Evolutionary conservation across 768 basidiomycete genomes (phyloP).

Genomic region (Amanita jacksonii): DNA sequence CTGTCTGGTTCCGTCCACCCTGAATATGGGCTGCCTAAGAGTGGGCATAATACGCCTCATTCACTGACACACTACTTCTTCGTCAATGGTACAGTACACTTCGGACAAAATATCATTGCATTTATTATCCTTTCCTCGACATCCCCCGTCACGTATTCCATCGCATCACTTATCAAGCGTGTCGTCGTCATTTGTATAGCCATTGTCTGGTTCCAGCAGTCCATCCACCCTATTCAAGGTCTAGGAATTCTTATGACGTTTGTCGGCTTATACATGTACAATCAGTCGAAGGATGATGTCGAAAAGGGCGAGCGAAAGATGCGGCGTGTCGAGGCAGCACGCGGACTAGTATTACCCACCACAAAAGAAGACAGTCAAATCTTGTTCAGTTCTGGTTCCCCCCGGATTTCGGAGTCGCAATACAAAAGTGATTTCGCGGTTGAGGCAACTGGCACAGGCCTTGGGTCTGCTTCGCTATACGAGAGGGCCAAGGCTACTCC

Average conservation of each 20-base stretch:
- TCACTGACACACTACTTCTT: conserved; percentile 76
- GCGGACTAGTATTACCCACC: conserved; percentile 59
- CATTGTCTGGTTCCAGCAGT: conserved; percentile 91
- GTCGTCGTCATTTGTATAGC: conserved; percentile 98
- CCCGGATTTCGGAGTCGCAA: conserved; percentile 16
- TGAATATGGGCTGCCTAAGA: conserved; percentile 27
- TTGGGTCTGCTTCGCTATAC: conserved; percentile 23
- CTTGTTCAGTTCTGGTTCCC: conserved; percentile 32
- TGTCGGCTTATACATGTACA: conserved; percentile 90
- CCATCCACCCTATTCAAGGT: conserved; percentile 75
- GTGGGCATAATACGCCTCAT: conserved; percentile 41
- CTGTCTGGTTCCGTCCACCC: conserved; percentile 36
- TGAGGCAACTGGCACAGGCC: conserved; percentile 27
- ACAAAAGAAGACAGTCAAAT: conserved; percentile 52
- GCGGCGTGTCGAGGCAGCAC: conserved; percentile 63
- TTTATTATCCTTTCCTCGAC: conserved; percentile 94
- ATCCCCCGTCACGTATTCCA: conserved; percentile 97
- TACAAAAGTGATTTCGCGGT: conserved; percentile 14
- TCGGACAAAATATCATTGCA: conserved; percentile 94
- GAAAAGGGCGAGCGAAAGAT: conserved; percentile 88
- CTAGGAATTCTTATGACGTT: conserved; percentile 90
- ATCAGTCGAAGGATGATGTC: conserved; percentile 86
- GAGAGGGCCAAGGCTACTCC: conserved; percentile 29
- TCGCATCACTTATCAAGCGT: conserved; percentile 95
- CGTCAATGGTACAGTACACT: conserved; percentile 93